Conservation (phyloP, 2,329 filamentous ascomycete genomes). For the Trichophyton equinum region DNA sequence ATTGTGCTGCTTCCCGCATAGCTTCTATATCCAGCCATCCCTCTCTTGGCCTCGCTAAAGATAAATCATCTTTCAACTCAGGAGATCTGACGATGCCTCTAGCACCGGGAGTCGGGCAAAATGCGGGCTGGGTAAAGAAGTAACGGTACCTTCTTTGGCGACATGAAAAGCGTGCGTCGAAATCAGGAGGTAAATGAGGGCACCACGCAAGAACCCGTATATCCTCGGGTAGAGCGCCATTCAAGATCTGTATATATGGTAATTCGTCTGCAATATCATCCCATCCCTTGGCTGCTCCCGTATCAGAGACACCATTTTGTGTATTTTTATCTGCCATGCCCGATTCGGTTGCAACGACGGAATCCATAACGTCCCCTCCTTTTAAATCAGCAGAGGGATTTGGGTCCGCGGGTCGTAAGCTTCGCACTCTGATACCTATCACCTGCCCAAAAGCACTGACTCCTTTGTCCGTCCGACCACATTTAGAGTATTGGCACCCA, state of each 20-base stretch:
- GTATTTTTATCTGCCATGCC: conserved; percentile 6
- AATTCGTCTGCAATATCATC: conserved; percentile 69
- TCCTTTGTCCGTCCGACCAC: conserved; percentile 80
- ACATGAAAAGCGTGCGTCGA: conserved; percentile 88
- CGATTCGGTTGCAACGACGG: conserved; percentile 11
- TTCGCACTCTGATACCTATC: conserved; percentile 68
- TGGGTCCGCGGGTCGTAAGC: conserved; percentile 53
- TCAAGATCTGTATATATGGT: conserved; percentile 69
- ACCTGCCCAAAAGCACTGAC: conserved; percentile 98
- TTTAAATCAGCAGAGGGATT: not conserved
- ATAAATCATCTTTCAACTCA: conserved; percentile 13
- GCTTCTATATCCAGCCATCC: conserved; percentile 79
- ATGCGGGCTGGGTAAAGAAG: conserved; percentile 93
- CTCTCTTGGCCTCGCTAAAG: conserved; percentile 35
- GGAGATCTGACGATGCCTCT: conserved; percentile 35
- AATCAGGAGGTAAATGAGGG: conserved; percentile 61
- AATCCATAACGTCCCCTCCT: too few species aligned
- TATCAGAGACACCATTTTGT: not conserved
- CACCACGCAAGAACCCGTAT: conserved; percentile 92
- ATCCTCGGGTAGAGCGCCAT: conserved; percentile 74
- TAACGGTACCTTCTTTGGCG: conserved; percentile 85
- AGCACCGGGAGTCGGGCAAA: conserved; percentile 51
- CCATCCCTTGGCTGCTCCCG: conserved; percentile 32
- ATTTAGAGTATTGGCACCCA: conserved; percentile 84
- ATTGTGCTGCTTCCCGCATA: conserved; percentile 70